These are phyloP conservation scores for Chrysosporium queenslandicum DNA, from an alignment of 2,329 filamentous ascomycete species.

Conservation along the genomic window DNA sequence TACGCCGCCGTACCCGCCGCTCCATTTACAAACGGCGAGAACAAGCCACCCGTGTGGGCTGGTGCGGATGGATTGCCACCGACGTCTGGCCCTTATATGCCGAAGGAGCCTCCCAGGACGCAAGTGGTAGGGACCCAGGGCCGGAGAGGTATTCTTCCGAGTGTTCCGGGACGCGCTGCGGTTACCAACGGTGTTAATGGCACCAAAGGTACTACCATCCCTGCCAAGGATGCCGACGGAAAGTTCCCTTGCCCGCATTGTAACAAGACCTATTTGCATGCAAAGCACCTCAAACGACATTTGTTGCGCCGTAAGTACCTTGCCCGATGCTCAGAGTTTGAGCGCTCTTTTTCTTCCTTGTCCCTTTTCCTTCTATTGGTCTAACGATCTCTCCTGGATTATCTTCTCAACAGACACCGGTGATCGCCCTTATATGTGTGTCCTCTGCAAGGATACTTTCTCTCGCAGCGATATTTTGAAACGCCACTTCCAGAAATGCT, in stretches of 20 bases:
- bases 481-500: conserved; percentile 98
- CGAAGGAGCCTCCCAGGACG: conserved; percentile 45
- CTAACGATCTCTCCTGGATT: conserved; percentile 5
- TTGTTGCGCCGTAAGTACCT: conserved; percentile 77
- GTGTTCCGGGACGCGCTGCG: conserved; percentile 73
- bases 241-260: conserved; percentile 98
- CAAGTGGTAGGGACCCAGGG: conserved; percentile 95
- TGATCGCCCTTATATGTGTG: conserved; percentile 96
- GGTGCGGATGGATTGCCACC: conserved; percentile 32
- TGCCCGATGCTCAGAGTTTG: conserved; percentile 6
- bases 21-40: conserved; percentile 50
- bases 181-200: conserved; percentile 53
- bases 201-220: conserved; percentile 71
- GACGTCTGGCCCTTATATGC: conserved; percentile 30
- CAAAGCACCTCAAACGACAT: conserved; percentile 95
- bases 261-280: conserved; percentile 94
- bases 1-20: conserved; percentile 62
- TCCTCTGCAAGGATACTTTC: conserved; percentile 95
- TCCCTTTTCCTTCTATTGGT: conserved; percentile 1
- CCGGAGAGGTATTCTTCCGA: conserved; percentile 80
- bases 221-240: conserved; percentile 90
- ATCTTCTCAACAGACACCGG: conserved; percentile 62
- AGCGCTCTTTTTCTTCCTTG: not conserved
- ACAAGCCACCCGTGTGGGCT: conserved; percentile 46
- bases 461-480: conserved; percentile 96